Percentiles rank a stretch among this genome's conserved stretches.
phyloP scores from a whole-genome alignment of 2,329 filamentous ascomycete species.

The Emergomyces pasteurianus region DNA sequence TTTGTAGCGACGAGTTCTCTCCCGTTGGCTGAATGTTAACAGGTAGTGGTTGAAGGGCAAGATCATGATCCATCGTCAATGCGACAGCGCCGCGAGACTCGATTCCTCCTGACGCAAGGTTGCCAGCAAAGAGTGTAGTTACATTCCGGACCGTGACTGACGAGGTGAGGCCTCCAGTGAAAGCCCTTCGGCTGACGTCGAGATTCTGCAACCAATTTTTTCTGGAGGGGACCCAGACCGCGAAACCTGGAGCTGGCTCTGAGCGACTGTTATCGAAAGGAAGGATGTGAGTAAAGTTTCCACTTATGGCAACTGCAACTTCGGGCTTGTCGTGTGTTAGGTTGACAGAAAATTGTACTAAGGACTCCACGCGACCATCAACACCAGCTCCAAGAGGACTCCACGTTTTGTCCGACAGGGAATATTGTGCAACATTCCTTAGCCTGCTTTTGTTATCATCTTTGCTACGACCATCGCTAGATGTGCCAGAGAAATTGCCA shows the following conservation, averaged over 20 bases:
- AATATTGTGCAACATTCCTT: constrained; percentile 65
- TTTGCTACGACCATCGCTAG: constrained; percentile 22
- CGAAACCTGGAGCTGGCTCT: constrained; percentile 60
- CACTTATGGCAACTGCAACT: constrained; percentile 65
- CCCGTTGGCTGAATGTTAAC: constrained; percentile 37
- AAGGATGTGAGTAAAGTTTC: constrained; percentile 62
- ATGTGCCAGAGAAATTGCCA: constrained; percentile 70
- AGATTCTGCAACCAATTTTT: constrained; percentile 83
- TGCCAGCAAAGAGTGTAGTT: constrained; percentile 64
- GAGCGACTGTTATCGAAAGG: constrained; percentile 42
- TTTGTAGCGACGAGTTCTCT: constrained; percentile 14
- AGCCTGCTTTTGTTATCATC: constrained; percentile 54
- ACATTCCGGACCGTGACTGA: constrained; percentile 46
- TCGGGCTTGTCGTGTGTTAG: constrained; percentile 57
- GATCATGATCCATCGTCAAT: constrained; percentile 35
- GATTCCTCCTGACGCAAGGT: constrained; percentile 62
- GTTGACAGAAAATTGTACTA: constrained; percentile 71
- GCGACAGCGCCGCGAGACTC: constrained; percentile 61
- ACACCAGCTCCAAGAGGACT: constrained; percentile 71
- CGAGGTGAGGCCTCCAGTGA: constrained; percentile 62
- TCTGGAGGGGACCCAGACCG: constrained; percentile 78
- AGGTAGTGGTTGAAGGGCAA: constrained; percentile 29
- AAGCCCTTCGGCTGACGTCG: constrained; percentile 47
- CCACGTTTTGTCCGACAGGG: constrained; percentile 59
- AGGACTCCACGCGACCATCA: constrained; percentile 60